These are phyloP conservation scores for Acanthamoeba polyphaga DNA, from an alignment of 208 protist species.

Conservation along the genomic window DNA sequence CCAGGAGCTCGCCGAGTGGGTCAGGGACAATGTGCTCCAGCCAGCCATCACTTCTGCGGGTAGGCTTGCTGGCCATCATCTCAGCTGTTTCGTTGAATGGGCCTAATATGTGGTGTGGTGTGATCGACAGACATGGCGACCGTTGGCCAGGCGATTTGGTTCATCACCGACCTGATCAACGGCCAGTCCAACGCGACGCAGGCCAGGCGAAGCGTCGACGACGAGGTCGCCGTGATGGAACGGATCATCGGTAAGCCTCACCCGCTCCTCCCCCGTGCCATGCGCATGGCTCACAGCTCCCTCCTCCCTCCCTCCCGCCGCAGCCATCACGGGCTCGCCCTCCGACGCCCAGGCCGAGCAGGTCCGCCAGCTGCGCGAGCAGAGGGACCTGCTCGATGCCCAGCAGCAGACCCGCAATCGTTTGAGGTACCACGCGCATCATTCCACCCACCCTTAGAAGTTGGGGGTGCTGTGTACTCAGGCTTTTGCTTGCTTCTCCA, in stretches of 20 bases:
- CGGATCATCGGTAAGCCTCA: not conserved
- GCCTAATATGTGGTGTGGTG: not conserved
- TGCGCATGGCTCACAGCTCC: not conserved
- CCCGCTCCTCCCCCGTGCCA: not conserved
- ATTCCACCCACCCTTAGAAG: not conserved
- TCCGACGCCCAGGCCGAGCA: not conserved
- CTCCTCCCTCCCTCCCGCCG: not conserved
- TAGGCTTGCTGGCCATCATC: not conserved
- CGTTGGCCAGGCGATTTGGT: constrained; percentile 18
- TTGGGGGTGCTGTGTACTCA: not conserved
- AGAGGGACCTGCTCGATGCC: not conserved
- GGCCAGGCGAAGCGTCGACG: not conserved
- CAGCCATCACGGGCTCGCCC: not conserved
- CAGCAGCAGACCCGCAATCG: not conserved
- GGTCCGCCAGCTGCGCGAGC: not conserved
- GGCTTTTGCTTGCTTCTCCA: too few relatives aligned
- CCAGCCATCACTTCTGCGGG: not conserved
- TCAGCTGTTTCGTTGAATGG: not conserved
- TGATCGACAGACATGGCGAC: not conserved
- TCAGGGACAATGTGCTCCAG: constrained; percentile 12
- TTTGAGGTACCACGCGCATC: not conserved
- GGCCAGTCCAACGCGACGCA: not conserved
- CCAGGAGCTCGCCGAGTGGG: constrained; percentile 50
- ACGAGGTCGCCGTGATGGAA: not conserved
- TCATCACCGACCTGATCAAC: constrained; percentile 36